Evolutionary conservation across 352 stramenopile genomes (phyloP), one percentile per base, ranked within the genome.

Genomic region (Phytophthora hibernalis): DNA sequence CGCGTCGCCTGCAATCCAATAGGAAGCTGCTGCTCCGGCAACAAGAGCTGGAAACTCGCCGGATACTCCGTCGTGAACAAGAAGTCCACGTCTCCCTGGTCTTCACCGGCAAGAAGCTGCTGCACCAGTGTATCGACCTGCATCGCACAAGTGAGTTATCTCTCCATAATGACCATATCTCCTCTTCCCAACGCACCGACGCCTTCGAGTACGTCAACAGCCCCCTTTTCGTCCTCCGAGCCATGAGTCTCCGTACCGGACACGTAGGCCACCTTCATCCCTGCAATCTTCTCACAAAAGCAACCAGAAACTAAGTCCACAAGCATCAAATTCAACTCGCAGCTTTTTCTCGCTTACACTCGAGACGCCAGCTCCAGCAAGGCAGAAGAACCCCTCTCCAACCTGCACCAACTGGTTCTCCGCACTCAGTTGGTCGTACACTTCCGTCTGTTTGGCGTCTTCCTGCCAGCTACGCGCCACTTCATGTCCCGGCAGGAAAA

Each of bases 11-110:
- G 78, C 47, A 94, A 74, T 13, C 72, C 71, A 2, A 54, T 49
- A 12, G 85, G 81, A 2, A 92, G 60, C 56, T 93, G 83, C 40
- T 90, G 76, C 18, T 87, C 76, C 3, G 82, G 72, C 0, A 92
- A 44, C 20, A 94, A 56, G 5, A 86, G 64, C 28, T 91, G 71
- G 53, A 85, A 90, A 33, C 73, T 73, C 8, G 62, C 61, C 1
- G 81, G 58, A 61, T 85, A 87, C 15, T 89, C 72, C 0, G 82
- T 68, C 2, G 72, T 90, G 37, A 95, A 72, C 16, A 95, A 68
- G 51, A 93, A 93, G 40, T 93, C 84, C 20, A 90, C 61, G 18
- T 82, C 70, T 28, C 49, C 53, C 51, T 74, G 55, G 26, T 74
- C 52, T 48, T 31, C 48, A 51, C 28, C 52, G 4, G 54, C 45